Percentiles rank a stretch among this genome's conserved stretches.
Conservation (phyloP, 2,329 filamentous ascomycete species). For the Thelonectria blattea region DNA sequence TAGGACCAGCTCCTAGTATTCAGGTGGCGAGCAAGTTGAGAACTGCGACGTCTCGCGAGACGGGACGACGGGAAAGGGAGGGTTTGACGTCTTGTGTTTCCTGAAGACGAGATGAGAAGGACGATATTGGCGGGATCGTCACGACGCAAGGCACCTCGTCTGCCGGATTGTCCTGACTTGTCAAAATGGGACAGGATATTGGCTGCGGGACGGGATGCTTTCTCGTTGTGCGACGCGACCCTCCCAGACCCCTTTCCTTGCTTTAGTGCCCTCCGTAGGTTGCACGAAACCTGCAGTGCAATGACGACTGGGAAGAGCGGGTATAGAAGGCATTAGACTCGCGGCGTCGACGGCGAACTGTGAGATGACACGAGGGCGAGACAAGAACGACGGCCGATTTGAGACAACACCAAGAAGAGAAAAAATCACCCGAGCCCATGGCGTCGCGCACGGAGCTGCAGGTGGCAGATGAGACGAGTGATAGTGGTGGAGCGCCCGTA, state of each 20-base stretch:
- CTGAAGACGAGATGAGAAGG: background rate
- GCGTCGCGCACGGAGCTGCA: background rate
- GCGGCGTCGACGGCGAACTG: background rate
- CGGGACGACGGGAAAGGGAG: background rate
- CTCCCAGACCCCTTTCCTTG: background rate
- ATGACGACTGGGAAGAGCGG: background rate
- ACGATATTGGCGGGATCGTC: background rate
- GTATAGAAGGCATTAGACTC: constrained; percentile 8
- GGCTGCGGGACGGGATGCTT: background rate
- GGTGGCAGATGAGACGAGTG: background rate
- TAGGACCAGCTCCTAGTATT: background rate
- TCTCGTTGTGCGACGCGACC: background rate
- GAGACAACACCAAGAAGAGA: background rate
- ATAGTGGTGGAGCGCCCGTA: background rate
- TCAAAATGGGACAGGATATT: background rate
- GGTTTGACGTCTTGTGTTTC: background rate
- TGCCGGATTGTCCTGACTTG: background rate
- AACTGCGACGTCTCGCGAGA: background rate
- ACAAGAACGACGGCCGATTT: background rate
- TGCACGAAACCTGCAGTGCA: background rate
- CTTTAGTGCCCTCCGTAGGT: background rate
- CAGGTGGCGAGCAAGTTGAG: background rate
- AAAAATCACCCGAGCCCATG: background rate
- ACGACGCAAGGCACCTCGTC: background rate
- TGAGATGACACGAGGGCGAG: background rate